Conservation (phyloP, 1,284 basidiomycete genomes). For the Singerocomus inundabilis region DNA sequence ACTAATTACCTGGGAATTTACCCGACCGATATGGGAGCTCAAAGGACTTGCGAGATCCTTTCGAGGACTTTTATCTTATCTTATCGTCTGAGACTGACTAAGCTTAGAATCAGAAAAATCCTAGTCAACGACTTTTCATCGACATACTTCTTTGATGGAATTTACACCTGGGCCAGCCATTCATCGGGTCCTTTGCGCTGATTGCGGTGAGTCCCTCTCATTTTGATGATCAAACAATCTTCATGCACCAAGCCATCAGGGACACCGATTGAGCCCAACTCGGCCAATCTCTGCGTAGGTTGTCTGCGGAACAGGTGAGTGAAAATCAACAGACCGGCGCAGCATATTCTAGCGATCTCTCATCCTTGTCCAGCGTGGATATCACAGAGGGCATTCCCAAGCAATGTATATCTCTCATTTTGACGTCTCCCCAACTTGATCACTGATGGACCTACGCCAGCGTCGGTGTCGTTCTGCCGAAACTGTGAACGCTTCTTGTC, state of each 20-base stretch:
- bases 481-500: constrained; percentile 97
- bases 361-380: constrained; percentile 63
- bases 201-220: constrained; percentile 59
- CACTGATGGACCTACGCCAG: constrained; percentile 36
- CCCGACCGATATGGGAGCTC: no score
- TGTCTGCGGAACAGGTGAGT: constrained; percentile 84
- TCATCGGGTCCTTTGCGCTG: constrained; percentile 77
- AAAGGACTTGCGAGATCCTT: no score
- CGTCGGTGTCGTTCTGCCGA: constrained; percentile 90
- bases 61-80: constrained; percentile 12
- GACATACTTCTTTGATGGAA: constrained; percentile 51
- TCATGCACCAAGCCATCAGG: constrained; percentile 44
- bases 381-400: constrained; percentile 99
- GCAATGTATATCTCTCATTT: constrained; percentile 57
- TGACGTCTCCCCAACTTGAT: background rate
- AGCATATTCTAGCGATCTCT: constrained; percentile 6
- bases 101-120: constrained; percentile 12
- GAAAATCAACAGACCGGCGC: background rate
- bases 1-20: no score
- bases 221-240: background rate
- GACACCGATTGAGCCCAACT: constrained; percentile 93
- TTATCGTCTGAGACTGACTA: constrained; percentile 19
- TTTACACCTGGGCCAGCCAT: constrained; percentile 69
- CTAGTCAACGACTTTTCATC: background rate
- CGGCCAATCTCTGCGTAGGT: constrained; percentile 93